These are phyloP conservation scores for Huntiella omanensis DNA, from an alignment of 2,329 filamentous ascomycete genomes.

Conservation along the genomic window DNA sequence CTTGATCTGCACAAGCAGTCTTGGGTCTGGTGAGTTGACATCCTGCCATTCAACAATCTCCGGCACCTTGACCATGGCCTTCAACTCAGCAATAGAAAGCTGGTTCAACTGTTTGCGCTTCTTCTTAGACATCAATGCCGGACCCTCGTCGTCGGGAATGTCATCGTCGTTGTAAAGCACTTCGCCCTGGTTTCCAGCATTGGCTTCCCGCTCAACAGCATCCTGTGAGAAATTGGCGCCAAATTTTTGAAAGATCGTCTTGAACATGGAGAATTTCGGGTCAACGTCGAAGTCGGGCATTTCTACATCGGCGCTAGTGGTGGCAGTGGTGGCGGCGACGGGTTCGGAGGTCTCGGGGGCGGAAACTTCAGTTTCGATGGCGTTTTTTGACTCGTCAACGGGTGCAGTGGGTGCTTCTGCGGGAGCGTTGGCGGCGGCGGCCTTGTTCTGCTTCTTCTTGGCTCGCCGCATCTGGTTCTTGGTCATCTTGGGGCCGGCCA, in stretches of 20 bases:
- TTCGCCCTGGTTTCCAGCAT: constrained; percentile 60
- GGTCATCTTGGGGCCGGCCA: constrained; percentile 55
- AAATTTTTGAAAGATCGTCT: constrained; percentile 66
- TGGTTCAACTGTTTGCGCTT: constrained; percentile 83
- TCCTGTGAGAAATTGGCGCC: constrained; percentile 45
- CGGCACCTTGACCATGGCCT: constrained; percentile 74
- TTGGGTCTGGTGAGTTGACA: constrained; percentile 73
- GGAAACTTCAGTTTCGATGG: constrained; percentile 6
- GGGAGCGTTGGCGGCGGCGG: constrained; percentile 20
- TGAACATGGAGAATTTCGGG: constrained; percentile 68
- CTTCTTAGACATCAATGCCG: constrained; percentile 63
- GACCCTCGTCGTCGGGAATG: constrained; percentile 64
- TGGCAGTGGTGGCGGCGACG: not conserved
- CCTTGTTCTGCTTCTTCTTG: constrained; percentile 87
- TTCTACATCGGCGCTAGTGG: constrained; percentile 14
- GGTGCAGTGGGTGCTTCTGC: not conserved
- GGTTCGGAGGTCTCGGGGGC: constrained; percentile 10
- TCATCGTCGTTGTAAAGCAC: constrained; percentile 71
- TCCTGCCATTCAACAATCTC: constrained; percentile 98
- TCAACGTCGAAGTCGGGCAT: constrained; percentile 37
- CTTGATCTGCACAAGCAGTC: constrained; percentile 83
- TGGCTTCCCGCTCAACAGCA: constrained; percentile 42
- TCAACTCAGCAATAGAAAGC: constrained; percentile 84
- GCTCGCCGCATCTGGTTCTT: constrained; percentile 89
- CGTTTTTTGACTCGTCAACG: not conserved